A percentile compares a stretch with the other conserved stretches of the same genome.
Evolutionary conservation across 495 filamentous ascomycete genomes (phyloP).

Genomic region (Annulohypoxylon bovei): DNA sequence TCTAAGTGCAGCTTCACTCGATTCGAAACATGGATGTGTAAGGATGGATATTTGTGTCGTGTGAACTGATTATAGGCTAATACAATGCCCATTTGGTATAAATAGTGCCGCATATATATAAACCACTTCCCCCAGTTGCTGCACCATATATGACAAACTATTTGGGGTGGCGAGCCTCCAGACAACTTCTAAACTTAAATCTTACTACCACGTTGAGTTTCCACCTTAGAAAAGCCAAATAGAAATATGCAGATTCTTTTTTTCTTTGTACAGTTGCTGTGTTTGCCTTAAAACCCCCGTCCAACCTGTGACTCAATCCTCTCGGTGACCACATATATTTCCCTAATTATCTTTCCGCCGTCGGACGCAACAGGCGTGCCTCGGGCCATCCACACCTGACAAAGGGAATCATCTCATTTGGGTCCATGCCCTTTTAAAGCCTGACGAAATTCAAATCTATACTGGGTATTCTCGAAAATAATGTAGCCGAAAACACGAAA

Average conservation of each 20-base stretch:
- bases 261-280: conserved; percentile 34
- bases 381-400: conserved; percentile 38
- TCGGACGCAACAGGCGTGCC: conserved; percentile 26
- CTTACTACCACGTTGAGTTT: conserved; percentile 19
- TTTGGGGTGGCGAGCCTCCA: conserved; percentile 33
- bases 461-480: conserved; percentile 54
- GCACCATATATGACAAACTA: conserved; percentile 39
- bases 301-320: conserved; percentile 17
- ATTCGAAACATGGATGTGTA: neutral
- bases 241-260: conserved; percentile 39
- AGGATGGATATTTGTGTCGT: conserved; percentile 3
- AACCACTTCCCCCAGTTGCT: conserved; percentile 27
- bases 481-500: conserved; percentile 44
- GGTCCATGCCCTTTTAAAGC: conserved; percentile 42
- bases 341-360: conserved; percentile 27
- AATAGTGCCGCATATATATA: conserved; percentile 36
- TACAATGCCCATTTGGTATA: conserved; percentile 20
- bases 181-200: conserved; percentile 33
- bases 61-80: conserved; percentile 12
- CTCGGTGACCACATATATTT: conserved; percentile 8
- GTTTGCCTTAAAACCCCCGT: conserved; percentile 6
- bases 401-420: conserved; percentile 47
- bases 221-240: conserved; percentile 21
- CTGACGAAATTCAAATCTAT: conserved; percentile 49
- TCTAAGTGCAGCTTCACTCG: neutral